Evolutionary conservation across 768 basidiomycete genomes (phyloP).

Genomic region (Lentinula detonsa): DNA sequence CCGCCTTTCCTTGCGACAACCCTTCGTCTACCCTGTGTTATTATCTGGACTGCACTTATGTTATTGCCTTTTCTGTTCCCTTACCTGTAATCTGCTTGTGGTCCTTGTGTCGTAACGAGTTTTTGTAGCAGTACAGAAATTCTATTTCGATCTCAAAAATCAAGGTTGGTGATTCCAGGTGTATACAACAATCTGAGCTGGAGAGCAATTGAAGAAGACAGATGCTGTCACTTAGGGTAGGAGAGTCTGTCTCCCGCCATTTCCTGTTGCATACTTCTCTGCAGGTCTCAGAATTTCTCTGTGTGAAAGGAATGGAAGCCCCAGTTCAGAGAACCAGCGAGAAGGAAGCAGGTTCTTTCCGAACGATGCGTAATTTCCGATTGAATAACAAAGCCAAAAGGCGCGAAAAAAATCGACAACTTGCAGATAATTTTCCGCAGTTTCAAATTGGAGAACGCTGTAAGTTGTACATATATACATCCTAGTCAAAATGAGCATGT

Average conservation of each 20-base stretch:
- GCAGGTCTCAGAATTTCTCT: no score
- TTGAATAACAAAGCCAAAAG: background rate
- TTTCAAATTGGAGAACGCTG: no score
- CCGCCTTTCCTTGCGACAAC: background rate
- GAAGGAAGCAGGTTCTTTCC: background rate
- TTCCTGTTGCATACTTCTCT: no score
- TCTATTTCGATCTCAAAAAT: background rate
- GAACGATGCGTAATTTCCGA: background rate
- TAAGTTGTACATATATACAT: no score
- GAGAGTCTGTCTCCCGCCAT: no score
- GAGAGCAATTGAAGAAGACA: no score
- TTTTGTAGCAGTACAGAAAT: slow-evolving; percentile 1
- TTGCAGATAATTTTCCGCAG: no score
- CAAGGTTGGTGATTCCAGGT: background rate
- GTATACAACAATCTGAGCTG: background rate
- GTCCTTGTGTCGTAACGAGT: background rate
- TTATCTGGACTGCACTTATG: slow-evolving; percentile 8
- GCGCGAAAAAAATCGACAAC: no score
- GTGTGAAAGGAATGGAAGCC: no score
- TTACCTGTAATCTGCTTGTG: background rate
- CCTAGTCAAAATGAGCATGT: no score
- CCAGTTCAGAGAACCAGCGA: no score
- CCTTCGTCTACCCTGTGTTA: slow-evolving; percentile 1
- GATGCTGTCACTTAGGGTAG: background rate
- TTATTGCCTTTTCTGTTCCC: background rate